Evolutionary conservation across 2,329 filamentous ascomycete genomes (phyloP), one percentile per base, ranked within the genome.

Genomic region (Sporothrix euskadiensis): DNA sequence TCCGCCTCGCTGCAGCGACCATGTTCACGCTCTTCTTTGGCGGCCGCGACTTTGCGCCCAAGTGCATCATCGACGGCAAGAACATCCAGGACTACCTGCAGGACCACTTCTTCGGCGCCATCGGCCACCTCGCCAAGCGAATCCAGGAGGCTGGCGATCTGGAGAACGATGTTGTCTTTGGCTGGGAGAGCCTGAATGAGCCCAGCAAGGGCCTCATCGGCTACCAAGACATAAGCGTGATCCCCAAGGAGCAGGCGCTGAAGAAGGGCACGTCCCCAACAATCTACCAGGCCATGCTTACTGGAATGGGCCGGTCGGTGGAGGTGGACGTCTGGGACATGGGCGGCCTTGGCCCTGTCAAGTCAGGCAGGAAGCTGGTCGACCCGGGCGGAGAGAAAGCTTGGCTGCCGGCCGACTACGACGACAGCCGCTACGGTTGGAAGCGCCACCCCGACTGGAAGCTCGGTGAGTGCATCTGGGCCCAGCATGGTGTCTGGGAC

Each of bases 71-170:
- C 73, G 90, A 99, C 80, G 77, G 94, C 56, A 86, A 94, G 80
- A 99, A 99, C 79, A 98, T 99, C 73, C 95, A 98, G 79, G 95
- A 99, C 78, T 99, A 94, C 80, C 85, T 99, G 14, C 94, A 97
- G 80, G 87, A 88, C 44, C 97, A 98, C 81, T 98, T 94, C 76
- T 86, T 97, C 75, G 86, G 84, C 44, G 94, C 97, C 22, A 92
- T 92, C 77, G 89, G 88, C 26, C 92, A 97, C 80, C 86, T 99
- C 8, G 95, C 94, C 0, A 88, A 88, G 80, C 88, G 92, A 73
- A 97, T 99, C 76, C 90, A 94, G 73, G 94, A 98, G 78, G 94
- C 96, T 1, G 94, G 94, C 0, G 94, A 94, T 80, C 85, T 99
- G 14, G 92, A 97, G 79, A 88, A 96, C 76, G 90, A 94, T 30